Evolutionary conservation across 1,139 yeast species (phyloP).

Genomic region (Magnusiomyces clavatus): DNA sequence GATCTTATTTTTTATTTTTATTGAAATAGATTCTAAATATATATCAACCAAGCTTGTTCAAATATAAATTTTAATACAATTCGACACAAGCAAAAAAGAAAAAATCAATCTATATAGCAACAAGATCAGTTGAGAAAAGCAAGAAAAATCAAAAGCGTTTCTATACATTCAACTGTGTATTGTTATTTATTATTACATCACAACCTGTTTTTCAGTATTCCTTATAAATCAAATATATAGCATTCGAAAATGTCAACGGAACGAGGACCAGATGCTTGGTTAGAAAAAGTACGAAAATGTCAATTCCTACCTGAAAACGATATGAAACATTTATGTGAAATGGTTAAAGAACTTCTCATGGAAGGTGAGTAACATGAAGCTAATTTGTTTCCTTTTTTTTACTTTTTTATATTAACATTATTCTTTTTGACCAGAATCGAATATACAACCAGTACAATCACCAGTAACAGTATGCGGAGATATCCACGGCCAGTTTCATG

Average conservation of each 20-base stretch:
- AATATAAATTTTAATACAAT: no score
- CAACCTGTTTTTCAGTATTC: no score
- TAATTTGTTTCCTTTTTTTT: not conserved
- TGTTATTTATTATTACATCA: no score
- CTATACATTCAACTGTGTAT: no score
- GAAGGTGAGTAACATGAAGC: slow-evolving; percentile 36
- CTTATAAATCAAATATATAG: no score
- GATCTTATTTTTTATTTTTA: no score
- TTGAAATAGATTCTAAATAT: no score
- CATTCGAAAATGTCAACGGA: slow-evolving; percentile 34
- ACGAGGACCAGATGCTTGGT: slow-evolving; percentile 93
- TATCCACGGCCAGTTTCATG: slow-evolving; percentile 97
- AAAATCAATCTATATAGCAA: no score
- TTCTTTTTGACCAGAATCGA: slow-evolving; percentile 45
- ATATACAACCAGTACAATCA: slow-evolving; percentile 91
- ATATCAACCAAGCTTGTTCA: no score
- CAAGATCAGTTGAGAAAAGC: no score
- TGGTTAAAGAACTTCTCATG: slow-evolving; percentile 83
- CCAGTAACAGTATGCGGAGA: slow-evolving; percentile 98
- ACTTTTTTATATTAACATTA: not conserved
- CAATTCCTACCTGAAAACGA: slow-evolving; percentile 83
- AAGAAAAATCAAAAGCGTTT: no score
- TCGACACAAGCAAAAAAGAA: no score
- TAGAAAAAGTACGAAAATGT: slow-evolving; percentile 87
- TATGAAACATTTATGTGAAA: slow-evolving; percentile 93